Conservation (phyloP, 257 asterid species). For the Nicotiana tomentosiformis region DNA sequence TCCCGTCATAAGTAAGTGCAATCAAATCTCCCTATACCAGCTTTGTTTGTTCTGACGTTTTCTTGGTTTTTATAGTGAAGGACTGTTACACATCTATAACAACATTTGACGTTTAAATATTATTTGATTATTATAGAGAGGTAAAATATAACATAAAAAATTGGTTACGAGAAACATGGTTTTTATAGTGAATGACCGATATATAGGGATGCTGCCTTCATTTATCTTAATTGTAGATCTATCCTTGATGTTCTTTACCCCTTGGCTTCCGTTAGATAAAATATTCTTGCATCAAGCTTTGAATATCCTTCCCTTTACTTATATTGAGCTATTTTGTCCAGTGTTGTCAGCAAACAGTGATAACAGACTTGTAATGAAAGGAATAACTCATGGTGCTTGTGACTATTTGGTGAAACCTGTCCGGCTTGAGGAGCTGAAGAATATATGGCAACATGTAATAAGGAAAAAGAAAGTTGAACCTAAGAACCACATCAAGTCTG, state of each 20-base stretch:
- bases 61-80: too few relatives aligned
- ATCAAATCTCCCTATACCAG: too few relatives aligned
- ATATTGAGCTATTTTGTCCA: conserved; percentile 16
- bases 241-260: background rate
- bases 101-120: too few relatives aligned
- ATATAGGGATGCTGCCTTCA: background rate
- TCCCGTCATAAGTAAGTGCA: conserved; percentile 72
- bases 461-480: conserved; percentile 50
- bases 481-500: conserved; percentile 25
- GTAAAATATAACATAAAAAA: too few relatives aligned
- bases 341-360: conserved; percentile 82
- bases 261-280: background rate
- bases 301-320: background rate
- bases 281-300: background rate
- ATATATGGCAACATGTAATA: conserved; percentile 88
- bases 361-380: conserved; percentile 70
- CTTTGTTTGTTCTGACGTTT: too few relatives aligned
- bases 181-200: too few relatives aligned
- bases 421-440: conserved; percentile 70
- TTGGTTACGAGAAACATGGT: too few relatives aligned
- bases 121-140: too few relatives aligned
- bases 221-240: background rate
- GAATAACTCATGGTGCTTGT: conserved; percentile 81
- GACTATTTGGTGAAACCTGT: conserved; percentile 90
- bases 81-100: too few relatives aligned